phyloP scores from a whole-genome alignment of 495 filamentous ascomycete species.

The Durotheca rogersii region DNA sequence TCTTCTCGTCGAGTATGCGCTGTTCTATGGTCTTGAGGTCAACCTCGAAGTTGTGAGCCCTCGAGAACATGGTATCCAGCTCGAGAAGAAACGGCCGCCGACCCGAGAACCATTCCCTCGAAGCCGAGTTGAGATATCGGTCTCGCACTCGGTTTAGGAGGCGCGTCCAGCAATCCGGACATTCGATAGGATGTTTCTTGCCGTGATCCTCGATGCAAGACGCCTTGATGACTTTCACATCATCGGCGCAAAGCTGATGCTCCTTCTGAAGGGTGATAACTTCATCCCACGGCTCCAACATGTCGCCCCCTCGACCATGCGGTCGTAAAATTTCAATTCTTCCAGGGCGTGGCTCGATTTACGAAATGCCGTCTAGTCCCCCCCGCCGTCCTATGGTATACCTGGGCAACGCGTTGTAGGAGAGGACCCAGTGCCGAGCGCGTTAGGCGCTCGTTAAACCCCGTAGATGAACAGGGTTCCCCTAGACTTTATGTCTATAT shows the following conservation, averaged over 20 bases:
- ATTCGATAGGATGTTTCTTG: constrained; percentile 40
- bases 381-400: background rate
- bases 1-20: constrained; percentile 44
- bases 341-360: background rate
- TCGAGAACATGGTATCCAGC: constrained; percentile 41
- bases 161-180: constrained; percentile 40
- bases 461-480: too few species aligned
- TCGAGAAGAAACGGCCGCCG: constrained; percentile 42
- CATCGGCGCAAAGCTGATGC: constrained; percentile 30
- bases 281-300: constrained; percentile 40
- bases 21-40: constrained; percentile 42
- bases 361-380: background rate
- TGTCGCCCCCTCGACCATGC: constrained; percentile 5
- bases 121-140: constrained; percentile 38
- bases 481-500: too few species aligned
- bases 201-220: constrained; percentile 32
- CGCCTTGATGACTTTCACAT: constrained; percentile 26
- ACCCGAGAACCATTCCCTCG: constrained; percentile 47
- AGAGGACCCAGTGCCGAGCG: constrained; percentile 9
- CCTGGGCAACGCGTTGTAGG: too few species aligned
- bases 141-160: constrained; percentile 41
- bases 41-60: constrained; percentile 39
- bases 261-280: constrained; percentile 35
- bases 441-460: background rate
- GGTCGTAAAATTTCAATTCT: background rate